phyloP scores from a whole-genome alignment of 2,329 filamentous ascomycete species.

The Aspergillus versicolor region DNA sequence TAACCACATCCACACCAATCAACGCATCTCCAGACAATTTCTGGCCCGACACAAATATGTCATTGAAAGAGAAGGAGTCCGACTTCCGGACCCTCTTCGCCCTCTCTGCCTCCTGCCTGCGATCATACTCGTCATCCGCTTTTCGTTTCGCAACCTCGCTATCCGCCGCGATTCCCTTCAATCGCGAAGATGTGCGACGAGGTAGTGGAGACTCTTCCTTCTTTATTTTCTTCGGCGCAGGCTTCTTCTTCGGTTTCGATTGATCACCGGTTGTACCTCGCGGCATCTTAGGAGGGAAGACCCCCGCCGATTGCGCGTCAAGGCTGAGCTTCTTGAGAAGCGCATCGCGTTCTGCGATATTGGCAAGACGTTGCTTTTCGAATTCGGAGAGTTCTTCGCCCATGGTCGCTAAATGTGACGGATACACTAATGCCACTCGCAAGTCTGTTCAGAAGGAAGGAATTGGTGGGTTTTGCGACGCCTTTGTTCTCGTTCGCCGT shows the following conservation, averaged over 20 bases:
- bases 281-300: constrained; percentile 56
- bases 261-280: constrained; percentile 49
- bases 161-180: constrained; percentile 64
- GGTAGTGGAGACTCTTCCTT: constrained; percentile 56
- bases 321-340: constrained; percentile 74
- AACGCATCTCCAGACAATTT: constrained; percentile 68
- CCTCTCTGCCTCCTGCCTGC: constrained; percentile 56
- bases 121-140: constrained; percentile 63
- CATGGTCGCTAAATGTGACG: constrained; percentile 16
- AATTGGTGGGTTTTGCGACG: background rate
- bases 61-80: constrained; percentile 68
- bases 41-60: constrained; percentile 77
- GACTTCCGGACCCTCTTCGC: constrained; percentile 65
- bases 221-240: constrained; percentile 60
- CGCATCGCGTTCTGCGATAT: constrained; percentile 82
- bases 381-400: constrained; percentile 71
- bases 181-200: constrained; percentile 60
- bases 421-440: background rate
- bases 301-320: constrained; percentile 66
- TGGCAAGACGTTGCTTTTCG: constrained; percentile 78
- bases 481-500: background rate
- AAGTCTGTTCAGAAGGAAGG: background rate
- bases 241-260: constrained; percentile 49
- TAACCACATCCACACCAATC: constrained; percentile 59
- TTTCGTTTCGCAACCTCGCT: constrained; percentile 69